A percentile compares a stretch with the other conserved stretches of the same genome.
Evolutionary conservation across 2,329 filamentous ascomycete species (phyloP).

Genomic region (Aurifilum marmelostoma): DNA sequence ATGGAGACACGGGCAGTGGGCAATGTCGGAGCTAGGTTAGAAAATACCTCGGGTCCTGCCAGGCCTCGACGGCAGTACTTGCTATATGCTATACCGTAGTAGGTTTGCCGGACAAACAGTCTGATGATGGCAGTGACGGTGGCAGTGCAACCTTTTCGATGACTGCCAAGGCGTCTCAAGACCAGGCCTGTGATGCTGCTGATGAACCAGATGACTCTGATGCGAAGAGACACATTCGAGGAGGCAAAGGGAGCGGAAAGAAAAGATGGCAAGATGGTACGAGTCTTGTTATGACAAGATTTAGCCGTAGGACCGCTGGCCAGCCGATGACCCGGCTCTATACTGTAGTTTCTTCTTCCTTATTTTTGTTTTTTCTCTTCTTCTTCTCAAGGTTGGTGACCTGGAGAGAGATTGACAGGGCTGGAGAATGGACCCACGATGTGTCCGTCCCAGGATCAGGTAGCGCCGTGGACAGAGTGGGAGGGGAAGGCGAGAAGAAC

Average conservation of each 20-base stretch:
- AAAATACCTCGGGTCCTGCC: slow-evolving; percentile 3
- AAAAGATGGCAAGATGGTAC: not conserved
- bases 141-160: not conserved
- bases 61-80: not conserved
- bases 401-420: slow-evolving; percentile 1
- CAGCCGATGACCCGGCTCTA: not conserved
- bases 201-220: not conserved
- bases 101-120: not conserved
- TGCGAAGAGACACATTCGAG: not conserved
- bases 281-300: not conserved
- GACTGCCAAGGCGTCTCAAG: slow-evolving; percentile 9
- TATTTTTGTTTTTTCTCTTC: no score
- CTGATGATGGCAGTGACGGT: not conserved
- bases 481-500: not conserved
- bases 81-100: not conserved
- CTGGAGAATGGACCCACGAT: slow-evolving; percentile 2
- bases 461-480: not conserved
- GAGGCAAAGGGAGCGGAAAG: not conserved
- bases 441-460: not conserved
- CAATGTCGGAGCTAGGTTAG: not conserved
- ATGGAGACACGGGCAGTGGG: not conserved
- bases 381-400: not conserved
- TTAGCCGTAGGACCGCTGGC: not conserved
- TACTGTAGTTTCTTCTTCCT: not conserved
- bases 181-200: not conserved